These are phyloP conservation scores for Suhomyces anneliseae DNA, from an alignment of 1,139 yeast genomes.

Conservation along the genomic window DNA sequence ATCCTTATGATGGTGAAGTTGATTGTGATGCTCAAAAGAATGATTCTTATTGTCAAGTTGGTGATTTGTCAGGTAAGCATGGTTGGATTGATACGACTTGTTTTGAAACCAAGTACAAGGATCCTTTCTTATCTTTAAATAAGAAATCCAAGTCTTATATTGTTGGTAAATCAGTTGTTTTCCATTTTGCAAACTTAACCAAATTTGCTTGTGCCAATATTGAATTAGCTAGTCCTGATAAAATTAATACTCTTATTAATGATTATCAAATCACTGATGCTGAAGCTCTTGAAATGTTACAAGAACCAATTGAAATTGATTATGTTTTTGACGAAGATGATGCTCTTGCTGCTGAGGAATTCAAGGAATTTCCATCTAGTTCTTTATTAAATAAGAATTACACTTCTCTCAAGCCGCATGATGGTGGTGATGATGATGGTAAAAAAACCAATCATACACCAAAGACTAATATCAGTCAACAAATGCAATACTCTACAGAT, in stretches of 20 bases:
- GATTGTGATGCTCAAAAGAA: constrained; percentile 45
- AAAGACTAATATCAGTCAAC: constrained; percentile 1
- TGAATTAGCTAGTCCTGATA: constrained; percentile 29
- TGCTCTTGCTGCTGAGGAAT: constrained; percentile 17
- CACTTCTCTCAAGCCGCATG: background rate
- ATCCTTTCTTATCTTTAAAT: constrained; percentile 55
- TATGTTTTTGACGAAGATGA: constrained; percentile 16
- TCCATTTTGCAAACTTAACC: constrained; percentile 50
- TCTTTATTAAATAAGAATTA: background rate
- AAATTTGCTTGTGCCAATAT: constrained; percentile 63
- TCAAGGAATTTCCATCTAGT: background rate
- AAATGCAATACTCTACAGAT: constrained; percentile 8
- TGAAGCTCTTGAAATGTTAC: constrained; percentile 10
- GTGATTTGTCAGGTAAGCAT: constrained; percentile 65
- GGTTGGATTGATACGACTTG: constrained; percentile 59
- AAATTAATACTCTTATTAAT: constrained; percentile 26
- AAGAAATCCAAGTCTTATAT: constrained; percentile 47
- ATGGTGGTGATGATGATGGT: background rate
- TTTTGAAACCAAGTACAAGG: constrained; percentile 52
- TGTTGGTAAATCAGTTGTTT: constrained; percentile 52
- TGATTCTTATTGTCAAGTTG: constrained; percentile 57
- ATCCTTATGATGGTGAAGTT: constrained; percentile 50
- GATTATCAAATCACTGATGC: constrained; percentile 21
- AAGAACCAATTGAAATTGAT: constrained; percentile 16
- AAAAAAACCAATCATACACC: background rate